Percentiles rank a stretch among this genome's conserved stretches.
Conservation (phyloP, 139 green algal genomes). For the Chlorella sp. region DNA sequence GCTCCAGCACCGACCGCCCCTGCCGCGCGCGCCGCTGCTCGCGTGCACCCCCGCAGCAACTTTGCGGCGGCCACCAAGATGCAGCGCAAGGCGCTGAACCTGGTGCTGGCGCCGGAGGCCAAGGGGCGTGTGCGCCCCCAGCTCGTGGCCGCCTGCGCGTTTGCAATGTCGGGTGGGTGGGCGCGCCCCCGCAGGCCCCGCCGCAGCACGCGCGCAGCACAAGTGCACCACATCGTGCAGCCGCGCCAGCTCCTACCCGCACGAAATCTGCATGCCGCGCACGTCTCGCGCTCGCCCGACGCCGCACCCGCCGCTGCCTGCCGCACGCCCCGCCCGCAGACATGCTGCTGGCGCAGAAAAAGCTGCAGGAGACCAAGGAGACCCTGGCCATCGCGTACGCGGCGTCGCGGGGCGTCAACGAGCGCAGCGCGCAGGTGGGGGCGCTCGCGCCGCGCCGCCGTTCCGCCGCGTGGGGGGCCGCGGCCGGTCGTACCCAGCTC, state of each 20-base stretch:
- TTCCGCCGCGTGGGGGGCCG: too few species aligned
- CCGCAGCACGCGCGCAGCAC: neutral
- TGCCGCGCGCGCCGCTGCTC: too few species aligned
- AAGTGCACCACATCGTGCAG: too few species aligned
- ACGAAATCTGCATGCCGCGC: too few species aligned
- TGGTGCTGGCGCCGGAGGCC: slow-evolving; percentile 25
- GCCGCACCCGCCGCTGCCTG: neutral
- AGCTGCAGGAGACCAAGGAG: slow-evolving; percentile 31
- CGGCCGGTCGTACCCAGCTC: too few species aligned
- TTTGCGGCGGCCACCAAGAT: slow-evolving; percentile 32
- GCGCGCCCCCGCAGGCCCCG: neutral
- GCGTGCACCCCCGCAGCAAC: slow-evolving; percentile 37
- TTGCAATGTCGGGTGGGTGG: slow-evolving; percentile 31
- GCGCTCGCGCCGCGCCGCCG: too few species aligned
- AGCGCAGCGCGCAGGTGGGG: slow-evolving; percentile 10
- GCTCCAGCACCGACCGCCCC: too few species aligned
- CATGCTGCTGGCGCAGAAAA: slow-evolving; percentile 35
- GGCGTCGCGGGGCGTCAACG: too few species aligned
- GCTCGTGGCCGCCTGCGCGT: slow-evolving; percentile 36
- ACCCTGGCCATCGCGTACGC: slow-evolving; percentile 36
- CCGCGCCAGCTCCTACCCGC: too few species aligned
- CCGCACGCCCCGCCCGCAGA: slow-evolving; percentile 9
- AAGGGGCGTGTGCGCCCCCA: slow-evolving; percentile 28
- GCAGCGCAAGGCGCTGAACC: slow-evolving; percentile 31
- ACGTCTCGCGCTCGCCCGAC: too few species aligned